Conservation (phyloP, 768 basidiomycete species). For the Mycena leptocephala region DNA sequence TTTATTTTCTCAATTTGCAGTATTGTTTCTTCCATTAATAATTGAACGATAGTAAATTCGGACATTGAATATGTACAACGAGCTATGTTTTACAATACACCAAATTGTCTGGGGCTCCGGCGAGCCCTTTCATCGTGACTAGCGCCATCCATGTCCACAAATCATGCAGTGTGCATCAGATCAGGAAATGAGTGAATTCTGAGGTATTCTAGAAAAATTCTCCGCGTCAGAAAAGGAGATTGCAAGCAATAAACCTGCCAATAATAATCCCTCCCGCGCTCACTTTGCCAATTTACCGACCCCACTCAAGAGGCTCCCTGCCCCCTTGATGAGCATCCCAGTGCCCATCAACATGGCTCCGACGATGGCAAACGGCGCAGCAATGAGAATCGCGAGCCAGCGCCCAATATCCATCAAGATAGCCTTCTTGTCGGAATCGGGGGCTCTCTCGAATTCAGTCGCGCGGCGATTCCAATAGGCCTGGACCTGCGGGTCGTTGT, state of each 20-base stretch:
- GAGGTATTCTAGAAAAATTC: no score
- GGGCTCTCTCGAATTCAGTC: conserved; percentile 24
- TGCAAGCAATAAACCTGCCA: neutral
- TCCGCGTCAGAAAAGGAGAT: no score
- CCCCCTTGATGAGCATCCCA: conserved; percentile 21
- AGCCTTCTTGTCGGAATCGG: conserved; percentile 17
- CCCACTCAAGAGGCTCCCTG: conserved; percentile 14
- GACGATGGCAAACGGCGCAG: conserved; percentile 23
- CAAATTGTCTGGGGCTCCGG: neutral
- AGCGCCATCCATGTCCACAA: neutral
- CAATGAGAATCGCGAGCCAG: conserved; percentile 25
- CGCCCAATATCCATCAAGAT: conserved; percentile 17
- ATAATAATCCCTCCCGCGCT: neutral
- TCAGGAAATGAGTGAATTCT: neutral
- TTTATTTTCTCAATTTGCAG: neutral
- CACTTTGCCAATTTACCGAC: neutral
- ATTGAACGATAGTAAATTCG: neutral
- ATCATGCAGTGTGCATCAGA: neutral
- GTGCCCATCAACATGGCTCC: conserved; percentile 13
- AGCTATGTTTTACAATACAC: neutral
- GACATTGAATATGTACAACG: neutral
- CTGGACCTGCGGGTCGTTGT: conserved; percentile 29
- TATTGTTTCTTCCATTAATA: no score
- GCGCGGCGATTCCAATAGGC: conserved; percentile 31
- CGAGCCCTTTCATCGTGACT: neutral